Conservation (phyloP, 352 stramenopile species). For the Phytophthora cryptogea region DNA sequence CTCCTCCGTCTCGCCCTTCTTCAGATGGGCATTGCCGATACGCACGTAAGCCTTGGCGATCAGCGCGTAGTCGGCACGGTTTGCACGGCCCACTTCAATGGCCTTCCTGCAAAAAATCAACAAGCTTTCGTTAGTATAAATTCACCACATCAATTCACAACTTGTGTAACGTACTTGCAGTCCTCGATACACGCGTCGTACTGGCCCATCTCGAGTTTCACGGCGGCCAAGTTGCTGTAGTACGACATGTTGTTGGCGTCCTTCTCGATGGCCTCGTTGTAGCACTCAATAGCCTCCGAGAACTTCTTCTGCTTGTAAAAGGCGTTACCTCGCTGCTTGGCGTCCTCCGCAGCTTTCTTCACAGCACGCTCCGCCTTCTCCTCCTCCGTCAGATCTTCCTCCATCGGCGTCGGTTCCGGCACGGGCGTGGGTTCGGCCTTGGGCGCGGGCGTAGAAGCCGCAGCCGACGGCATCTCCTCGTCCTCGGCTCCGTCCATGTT, state of each 20-base stretch:
- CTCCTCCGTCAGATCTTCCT: constrained; percentile 88
- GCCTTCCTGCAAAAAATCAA: constrained; percentile 73
- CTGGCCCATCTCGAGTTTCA: constrained; percentile 97
- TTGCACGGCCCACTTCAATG: constrained; percentile 94
- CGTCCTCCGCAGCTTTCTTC: constrained; percentile 82
- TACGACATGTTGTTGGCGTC: constrained; percentile 97
- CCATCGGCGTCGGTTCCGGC: constrained; percentile 70
- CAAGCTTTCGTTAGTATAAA: constrained; percentile 1
- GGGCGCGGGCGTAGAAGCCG: constrained; percentile 22
- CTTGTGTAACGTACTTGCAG: constrained; percentile 75
- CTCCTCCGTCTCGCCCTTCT: constrained; percentile 92
- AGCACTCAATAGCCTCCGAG: constrained; percentile 91
- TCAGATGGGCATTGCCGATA: constrained; percentile 96
- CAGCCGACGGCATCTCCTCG: constrained; percentile 51
- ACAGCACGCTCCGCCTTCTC: constrained; percentile 61
- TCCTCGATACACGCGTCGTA: constrained; percentile 94
- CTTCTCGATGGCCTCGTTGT: constrained; percentile 96
- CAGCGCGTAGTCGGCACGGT: constrained; percentile 96
- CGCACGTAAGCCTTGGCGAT: constrained; percentile 96
- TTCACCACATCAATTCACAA: constrained; percentile 4
- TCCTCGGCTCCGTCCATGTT: constrained; percentile 62
- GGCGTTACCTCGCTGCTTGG: constrained; percentile 96
- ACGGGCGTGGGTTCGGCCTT: constrained; percentile 35
- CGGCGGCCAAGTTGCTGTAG: constrained; percentile 97
- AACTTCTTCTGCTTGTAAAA: constrained; percentile 99